Evolutionary conservation across 495 filamentous ascomycete species (phyloP), one percentile per base, ranked within the genome.

Genomic region (Penicillium odoratum): DNA sequence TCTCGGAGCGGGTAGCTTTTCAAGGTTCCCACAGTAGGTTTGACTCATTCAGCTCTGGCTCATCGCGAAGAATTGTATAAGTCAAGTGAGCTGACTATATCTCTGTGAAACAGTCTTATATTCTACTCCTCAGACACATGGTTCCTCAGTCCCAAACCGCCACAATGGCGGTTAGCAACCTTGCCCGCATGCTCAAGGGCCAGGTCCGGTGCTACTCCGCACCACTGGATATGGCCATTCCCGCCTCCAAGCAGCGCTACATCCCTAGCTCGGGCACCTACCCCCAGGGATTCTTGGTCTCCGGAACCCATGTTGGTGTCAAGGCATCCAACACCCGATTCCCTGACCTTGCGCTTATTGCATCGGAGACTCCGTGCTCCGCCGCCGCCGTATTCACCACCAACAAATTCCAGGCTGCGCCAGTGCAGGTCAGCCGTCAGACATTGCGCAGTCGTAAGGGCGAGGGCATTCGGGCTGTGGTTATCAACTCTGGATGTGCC

Each of bases 401-500:
- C 74, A 99, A 98, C 78, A 94, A 93, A 72, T 99, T 98, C 76
- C 93, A 96, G 69, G 94, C 94, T 21, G 94, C 94, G 28, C 94
- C 94, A 15, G 92, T 98, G 42, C 89, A 90, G 45, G 87, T 95
- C 51, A 91, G 88, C 67, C 81, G 85, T 56, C 76, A 86, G 51
- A 87, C 88, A 55, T 74, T 98, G 49, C 72, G 84, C 61, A 77
- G 76, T 56, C 81, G 84, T 57, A 74, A 79, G 11, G 91, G 92
- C 36, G 74, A 81, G 47, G 90, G 89, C 0, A 80, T 98, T 55
- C 83, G 86, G 52, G 86, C 88, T 25, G 85, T 99, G 28, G 84
- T 99, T 16, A 88, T 97, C 73, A 99, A 99, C 74, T 92, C 91
- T 30, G 95, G 94, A 44, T 97, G 93, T 66, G 94, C 94, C 53